Evolutionary conservation across 2,329 filamentous ascomycete genomes (phyloP).

Genomic region (Dothistroma septosporum): DNA sequence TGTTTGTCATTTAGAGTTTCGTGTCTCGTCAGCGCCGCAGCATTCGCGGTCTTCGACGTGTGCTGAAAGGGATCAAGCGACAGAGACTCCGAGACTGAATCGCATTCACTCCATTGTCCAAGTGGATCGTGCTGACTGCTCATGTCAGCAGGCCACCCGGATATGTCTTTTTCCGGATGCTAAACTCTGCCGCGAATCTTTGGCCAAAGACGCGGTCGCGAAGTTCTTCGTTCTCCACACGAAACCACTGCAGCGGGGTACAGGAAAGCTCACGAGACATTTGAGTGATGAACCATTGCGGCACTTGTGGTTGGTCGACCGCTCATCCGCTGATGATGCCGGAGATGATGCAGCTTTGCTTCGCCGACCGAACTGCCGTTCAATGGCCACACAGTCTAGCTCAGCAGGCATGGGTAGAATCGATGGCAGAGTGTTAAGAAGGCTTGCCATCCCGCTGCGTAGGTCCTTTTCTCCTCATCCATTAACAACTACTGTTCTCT

Average conservation of each 20-base stretch:
- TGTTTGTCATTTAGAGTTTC: too few species aligned
- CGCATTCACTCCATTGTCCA: background rate
- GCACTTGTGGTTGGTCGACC: conserved; percentile 8
- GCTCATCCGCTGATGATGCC: conserved; percentile 1
- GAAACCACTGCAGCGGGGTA: background rate
- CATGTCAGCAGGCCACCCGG: background rate
- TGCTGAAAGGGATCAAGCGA: background rate
- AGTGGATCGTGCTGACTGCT: background rate
- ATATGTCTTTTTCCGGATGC: background rate
- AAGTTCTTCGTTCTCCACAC: background rate
- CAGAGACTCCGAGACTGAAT: too few species aligned
- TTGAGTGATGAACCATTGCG: conserved; percentile 3
- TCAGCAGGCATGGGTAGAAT: background rate
- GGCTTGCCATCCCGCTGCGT: background rate
- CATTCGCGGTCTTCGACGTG: background rate
- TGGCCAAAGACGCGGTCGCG: background rate
- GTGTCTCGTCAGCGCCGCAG: too few species aligned
- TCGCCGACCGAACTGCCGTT: conserved; percentile 13
- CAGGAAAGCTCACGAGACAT: background rate
- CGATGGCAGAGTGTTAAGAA: conserved; percentile 1
- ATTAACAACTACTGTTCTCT: background rate
- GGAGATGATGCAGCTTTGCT: background rate
- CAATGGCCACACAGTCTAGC: background rate
- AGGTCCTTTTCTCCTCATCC: background rate
- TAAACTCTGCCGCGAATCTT: background rate